Evolutionary conservation across 2,329 filamentous ascomycete species (phyloP), one percentile per base, ranked within the genome.

Genomic region (Exophiala phaeomuriformis): DNA sequence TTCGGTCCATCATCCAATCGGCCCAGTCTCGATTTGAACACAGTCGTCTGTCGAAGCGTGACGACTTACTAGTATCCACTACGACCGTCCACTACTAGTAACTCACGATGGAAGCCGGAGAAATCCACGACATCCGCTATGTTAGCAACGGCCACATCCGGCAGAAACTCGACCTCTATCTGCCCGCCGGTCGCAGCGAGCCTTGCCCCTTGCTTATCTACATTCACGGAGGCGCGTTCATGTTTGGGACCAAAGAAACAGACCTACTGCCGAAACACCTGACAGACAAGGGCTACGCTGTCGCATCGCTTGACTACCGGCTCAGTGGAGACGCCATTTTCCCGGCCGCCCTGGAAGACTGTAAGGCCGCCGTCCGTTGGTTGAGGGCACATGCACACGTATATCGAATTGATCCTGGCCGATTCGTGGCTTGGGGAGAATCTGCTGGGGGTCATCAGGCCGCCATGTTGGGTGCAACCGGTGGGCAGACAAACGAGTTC

Each of bases 241-340:
- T 37, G n/a, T 47, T 48, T 28, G 53, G 53, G 12, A 41, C 9
- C 32, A 55, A 55, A 42, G 36, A 47, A 12, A 42, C 43, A 12
- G 32, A 41, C 19, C 37, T 55, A 9, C 32, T 52, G 5, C 49
- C 53, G 8, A 52, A 33, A 44, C 32, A 53, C 42, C 31, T 33
- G 40, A 30, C 7, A 29, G 33, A 33, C 10, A 48, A 30, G 19
- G 40, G 33, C 30, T 54, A 54, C 33, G 52, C 52, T n/a, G 12
- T 57, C 32, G 52, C 55, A 5, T 49, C 47, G 5, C 35, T 57
- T 8, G 47, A 57, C 37, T 57, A 55, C 40, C 55, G 55, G 28
- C 53, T 50, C n/a, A 52, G 49, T 9, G 49, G 43, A 36, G 52
- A 55, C 28, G 52, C 52, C 5, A 29, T 41, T 41, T 49, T 52